Conservation (phyloP, 192 early-diverging fungal genomes). For the Bifiguratus adelaidae region DNA sequence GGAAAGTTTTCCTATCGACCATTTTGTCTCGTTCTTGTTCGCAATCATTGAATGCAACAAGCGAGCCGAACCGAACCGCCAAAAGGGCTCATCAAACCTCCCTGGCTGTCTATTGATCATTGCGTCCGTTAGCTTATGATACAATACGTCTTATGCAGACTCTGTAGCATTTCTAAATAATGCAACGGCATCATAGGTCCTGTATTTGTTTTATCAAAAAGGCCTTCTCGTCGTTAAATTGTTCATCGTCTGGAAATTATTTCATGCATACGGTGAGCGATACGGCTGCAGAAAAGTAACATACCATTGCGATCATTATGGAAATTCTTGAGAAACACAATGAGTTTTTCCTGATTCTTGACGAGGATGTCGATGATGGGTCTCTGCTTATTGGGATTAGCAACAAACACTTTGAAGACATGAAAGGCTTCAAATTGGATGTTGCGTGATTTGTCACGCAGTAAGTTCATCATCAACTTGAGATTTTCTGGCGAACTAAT, state of each 20-base stretch:
- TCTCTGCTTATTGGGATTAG: conserved; percentile 94
- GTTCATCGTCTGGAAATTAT: conserved; percentile 76
- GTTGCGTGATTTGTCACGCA: conserved; percentile 91
- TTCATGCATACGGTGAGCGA: background rate
- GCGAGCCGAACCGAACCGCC: too few species aligned
- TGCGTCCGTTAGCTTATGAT: too few species aligned
- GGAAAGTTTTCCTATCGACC: too few species aligned
- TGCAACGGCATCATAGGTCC: too few species aligned
- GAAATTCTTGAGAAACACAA: conserved; percentile 80
- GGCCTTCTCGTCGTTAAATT: conserved; percentile 97
- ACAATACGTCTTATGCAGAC: too few species aligned
- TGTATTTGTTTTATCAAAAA: conserved; percentile 90
- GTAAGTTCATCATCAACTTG: conserved; percentile 96
- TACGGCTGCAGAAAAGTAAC: background rate
- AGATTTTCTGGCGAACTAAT: conserved; percentile 88
- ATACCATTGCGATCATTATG: conserved; percentile 92
- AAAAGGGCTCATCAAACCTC: too few species aligned
- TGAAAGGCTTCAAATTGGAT: conserved; percentile 99
- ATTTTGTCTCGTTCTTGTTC: too few species aligned
- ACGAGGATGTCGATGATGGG: conserved; percentile 84
- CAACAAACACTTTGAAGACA: conserved; percentile 99
- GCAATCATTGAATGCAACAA: too few species aligned
- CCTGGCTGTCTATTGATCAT: too few species aligned
- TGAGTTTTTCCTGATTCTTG: conserved; percentile 87
- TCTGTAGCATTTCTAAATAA: too few species aligned